Percentiles rank a stretch among this genome's conserved stretches.
These are phyloP conservation scores for Fusarium verrucosum DNA, from an alignment of 2,329 filamentous ascomycete genomes.

Conservation along the genomic window DNA sequence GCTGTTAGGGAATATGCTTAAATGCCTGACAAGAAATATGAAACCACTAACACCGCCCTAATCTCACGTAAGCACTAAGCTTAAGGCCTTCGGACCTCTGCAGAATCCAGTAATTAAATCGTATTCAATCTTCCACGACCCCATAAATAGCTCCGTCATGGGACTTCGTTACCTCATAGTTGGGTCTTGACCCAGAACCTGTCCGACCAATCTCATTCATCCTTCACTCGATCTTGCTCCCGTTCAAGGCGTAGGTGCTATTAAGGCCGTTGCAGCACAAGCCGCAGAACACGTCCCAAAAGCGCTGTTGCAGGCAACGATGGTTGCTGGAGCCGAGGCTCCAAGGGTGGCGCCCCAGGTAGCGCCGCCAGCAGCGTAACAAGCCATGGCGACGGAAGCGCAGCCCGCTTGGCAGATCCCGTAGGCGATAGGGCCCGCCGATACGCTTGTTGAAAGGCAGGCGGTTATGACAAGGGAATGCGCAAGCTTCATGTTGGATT, in stretches of 20 bases:
- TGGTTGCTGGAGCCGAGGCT: background rate
- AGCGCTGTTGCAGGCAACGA: background rate
- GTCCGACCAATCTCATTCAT: too few species aligned
- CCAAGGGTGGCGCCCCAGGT: constrained; percentile 6
- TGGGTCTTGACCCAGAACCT: too few species aligned
- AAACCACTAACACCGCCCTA: too few species aligned
- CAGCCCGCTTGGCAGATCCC: background rate
- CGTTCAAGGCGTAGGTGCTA: background rate
- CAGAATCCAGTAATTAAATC: too few species aligned
- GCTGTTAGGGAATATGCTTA: too few species aligned
- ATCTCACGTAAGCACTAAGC: too few species aligned
- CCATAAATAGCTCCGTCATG: too few species aligned
- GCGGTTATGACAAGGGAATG: background rate
- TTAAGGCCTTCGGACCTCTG: too few species aligned
- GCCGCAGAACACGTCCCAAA: constrained; percentile 6
- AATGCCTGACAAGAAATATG: too few species aligned
- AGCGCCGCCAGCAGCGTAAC: background rate
- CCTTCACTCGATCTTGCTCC: too few species aligned
- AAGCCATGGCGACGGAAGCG: background rate
- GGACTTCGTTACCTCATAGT: too few species aligned
- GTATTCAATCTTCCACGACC: too few species aligned
- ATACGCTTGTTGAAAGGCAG: background rate
- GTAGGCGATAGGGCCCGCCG: background rate
- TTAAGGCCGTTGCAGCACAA: background rate
- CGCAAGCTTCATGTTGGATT: background rate